These are phyloP conservation scores for Orbilia ellipsospora DNA, from an alignment of 2,329 filamentous ascomycete genomes.

Conservation along the genomic window DNA sequence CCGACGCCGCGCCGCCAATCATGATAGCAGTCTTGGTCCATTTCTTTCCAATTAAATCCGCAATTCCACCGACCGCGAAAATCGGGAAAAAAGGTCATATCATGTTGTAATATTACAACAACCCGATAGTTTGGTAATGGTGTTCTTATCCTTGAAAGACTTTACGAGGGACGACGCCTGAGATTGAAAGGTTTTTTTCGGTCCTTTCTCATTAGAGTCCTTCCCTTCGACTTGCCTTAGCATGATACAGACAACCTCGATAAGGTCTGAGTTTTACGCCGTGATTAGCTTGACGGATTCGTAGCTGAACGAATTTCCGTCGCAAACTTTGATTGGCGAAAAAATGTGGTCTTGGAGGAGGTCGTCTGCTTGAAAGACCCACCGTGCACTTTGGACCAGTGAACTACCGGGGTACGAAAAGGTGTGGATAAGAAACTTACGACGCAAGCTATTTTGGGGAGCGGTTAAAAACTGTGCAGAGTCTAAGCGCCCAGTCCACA, in stretches of 20 bases:
- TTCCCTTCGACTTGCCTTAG: constrained; percentile 11
- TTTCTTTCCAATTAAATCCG: constrained; percentile 38
- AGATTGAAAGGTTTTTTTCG: too few relatives aligned
- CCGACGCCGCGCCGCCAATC: constrained; percentile 55
- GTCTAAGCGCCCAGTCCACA: constrained; percentile 52
- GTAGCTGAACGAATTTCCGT: too few relatives aligned
- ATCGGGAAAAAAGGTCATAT: constrained; percentile 31
- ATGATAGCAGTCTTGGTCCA: constrained; percentile 2
- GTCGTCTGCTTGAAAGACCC: not conserved
- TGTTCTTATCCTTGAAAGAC: constrained; percentile 41
- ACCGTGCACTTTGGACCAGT: constrained; percentile 33
- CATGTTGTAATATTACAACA: constrained; percentile 31
- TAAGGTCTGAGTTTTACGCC: constrained; percentile 5
- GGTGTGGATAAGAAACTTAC: constrained; percentile 28
- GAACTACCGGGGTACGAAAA: constrained; percentile 12
- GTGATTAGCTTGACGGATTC: too few relatives aligned
- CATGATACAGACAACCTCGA: not conserved
- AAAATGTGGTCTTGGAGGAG: too few relatives aligned
- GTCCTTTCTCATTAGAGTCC: too few relatives aligned
- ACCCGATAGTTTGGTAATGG: constrained; percentile 41
- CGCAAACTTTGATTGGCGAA: too few relatives aligned
- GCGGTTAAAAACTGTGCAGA: constrained; percentile 48
- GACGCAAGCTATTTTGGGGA: constrained; percentile 42
- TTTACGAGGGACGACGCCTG: constrained; percentile 38
- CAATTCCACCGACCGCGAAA: constrained; percentile 40